Evolutionary conservation across 2,329 filamentous ascomycete species (phyloP), one percentile per base, ranked within the genome.

Genomic region (Colletotrichum cuscutae): DNA sequence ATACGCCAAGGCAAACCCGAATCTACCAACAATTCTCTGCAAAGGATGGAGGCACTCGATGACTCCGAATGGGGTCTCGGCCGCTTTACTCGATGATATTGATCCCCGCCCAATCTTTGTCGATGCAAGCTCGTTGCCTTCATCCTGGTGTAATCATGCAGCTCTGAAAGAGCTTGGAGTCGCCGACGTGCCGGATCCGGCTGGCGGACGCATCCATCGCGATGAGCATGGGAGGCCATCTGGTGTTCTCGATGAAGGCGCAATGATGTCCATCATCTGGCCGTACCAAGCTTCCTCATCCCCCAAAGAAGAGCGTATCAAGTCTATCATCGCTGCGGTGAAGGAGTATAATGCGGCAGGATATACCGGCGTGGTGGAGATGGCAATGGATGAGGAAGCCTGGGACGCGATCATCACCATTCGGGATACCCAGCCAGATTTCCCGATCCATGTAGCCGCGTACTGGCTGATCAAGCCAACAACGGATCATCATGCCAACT

Each of bases 321-420:
- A 78, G 2, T 80, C 82, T 1, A 76, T 86, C 13, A 75, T 74
- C 8, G 81, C 81, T 1, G 85, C 83, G 0, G 79, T 86, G 37
- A 68, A 77, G 2, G 81, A 81, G 5, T 86, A 86, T 62, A 81
- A 81, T 64, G 74, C 77, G 1, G 81, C 81, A 1, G 85, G 85
- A 6, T 84, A 83, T 60, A 87, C 85, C 1, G 83, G 84, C 0
- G 78, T 84, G 12, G 79, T 86, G 3, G 85, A 87, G 22, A 87
- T 87, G 85, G 85, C 85, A 37, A 85, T 86, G 84, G 85, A 86
- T 68, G 83, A 86, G 35, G 82, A 80, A 32, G 80, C 79, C 0
- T 86, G 84, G 84, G 82, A 83, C 37, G 80, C 83, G 0, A 76
- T 86, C 8, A 74, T 82, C 4, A 78, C 65, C 5, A 7, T 73